Evolutionary conservation across 2,329 filamentous ascomycete genomes (phyloP), one percentile per base, ranked within the genome.

Genomic region (Dryadomyces sulphureus): DNA sequence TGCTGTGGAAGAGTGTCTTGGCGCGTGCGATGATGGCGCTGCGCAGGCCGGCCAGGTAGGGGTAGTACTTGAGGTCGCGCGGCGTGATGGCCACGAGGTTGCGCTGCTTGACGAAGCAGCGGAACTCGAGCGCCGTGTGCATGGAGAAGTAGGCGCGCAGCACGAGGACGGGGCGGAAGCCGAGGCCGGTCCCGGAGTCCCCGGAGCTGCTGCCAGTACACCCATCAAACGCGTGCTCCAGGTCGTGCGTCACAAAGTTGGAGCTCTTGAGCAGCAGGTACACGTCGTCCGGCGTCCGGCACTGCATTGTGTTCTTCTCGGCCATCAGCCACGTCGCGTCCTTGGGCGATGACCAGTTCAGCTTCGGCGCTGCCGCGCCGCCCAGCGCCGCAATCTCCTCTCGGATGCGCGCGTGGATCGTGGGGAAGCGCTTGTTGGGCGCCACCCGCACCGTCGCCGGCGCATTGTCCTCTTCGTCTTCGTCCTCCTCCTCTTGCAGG

Each of bases 291-390:
- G 92, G 78, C 1, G 78, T 79, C 4, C 79, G 80, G 63, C 92
- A 98, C 62, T 94, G 87, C 65, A 95, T 83, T 41, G 85, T 93
- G 62, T 98, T 98, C 56, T 80, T 63, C 72, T 90, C 60, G 65
- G 64, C 80, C 64, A 74, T 78, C 62, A 98, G 95, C 83, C 88
- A 95, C 20, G 84, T 86, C 8, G 92, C 92, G 59, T 98, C 92
- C 62, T 95, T 94, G 4, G 92, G 92, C 4, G 88, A 81, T 6
- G 89, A 95, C 92, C 92, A 98, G 66, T 96, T 96, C 41, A 98
- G 68, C 63, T 98, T 98, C 1, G 92, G 92, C 2, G 84, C 81
- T 8, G 94, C 89, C 49, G 81, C 78, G 49, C 90, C 90, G 16
- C 86, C 89, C 1, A 96, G 73, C 55, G 89, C 83, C 12, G 70